These are phyloP conservation scores for Xylaria sp. DNA, from an alignment of 2,329 filamentous ascomycete genomes.

Conservation along the genomic window DNA sequence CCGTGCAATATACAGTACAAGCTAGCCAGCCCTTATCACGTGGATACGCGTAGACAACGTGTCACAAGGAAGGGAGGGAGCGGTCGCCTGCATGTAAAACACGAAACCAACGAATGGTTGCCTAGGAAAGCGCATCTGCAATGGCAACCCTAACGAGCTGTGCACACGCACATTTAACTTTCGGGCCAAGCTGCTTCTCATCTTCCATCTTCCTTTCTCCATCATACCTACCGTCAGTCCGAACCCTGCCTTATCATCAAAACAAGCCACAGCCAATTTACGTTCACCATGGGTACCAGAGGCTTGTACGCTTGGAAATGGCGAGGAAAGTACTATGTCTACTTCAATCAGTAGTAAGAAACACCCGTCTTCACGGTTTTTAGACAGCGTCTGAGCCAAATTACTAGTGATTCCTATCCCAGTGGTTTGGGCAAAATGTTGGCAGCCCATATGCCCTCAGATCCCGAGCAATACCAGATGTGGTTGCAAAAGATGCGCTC, in stretches of 20 bases:
- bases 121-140: not conserved
- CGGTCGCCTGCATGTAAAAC: too few relatives aligned
- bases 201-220: not conserved
- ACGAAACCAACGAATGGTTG: not conserved
- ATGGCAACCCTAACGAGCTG: not conserved
- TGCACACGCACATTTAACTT: not conserved
- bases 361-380: not conserved
- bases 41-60: not conserved
- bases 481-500: constrained; percentile 12
- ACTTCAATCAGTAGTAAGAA: constrained; percentile 3
- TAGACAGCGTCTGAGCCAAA: not conserved
- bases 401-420: constrained; percentile 10
- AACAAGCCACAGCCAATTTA: not conserved
- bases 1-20: too few relatives aligned
- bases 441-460: not conserved
- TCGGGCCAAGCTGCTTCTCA: not conserved
- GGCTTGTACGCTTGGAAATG: constrained; percentile 15
- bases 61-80: not conserved
- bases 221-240: not conserved
- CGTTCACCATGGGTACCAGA: not conserved
- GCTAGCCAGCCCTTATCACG: too few relatives aligned
- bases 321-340: constrained; percentile 16
- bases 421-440: not conserved
- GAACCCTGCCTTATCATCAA: not conserved
- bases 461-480: not conserved